These are phyloP conservation scores for Solanum clarkiae DNA, from an alignment of 257 asterid species.

Conservation along the genomic window DNA sequence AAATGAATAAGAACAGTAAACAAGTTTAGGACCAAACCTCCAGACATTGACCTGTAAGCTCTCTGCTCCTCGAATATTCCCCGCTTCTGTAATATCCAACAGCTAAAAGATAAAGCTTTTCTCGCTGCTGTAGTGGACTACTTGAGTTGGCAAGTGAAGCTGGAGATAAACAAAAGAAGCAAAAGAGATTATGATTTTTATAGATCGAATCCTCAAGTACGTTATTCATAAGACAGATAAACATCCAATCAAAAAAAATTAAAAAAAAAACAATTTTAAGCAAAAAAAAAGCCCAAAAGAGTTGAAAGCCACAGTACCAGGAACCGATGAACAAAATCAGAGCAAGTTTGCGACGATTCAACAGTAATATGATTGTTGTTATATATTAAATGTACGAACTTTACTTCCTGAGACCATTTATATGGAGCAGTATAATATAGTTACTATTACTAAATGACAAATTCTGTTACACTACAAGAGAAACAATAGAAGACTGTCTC, in stretches of 20 bases:
- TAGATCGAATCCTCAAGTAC: neutral
- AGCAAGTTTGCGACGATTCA: neutral
- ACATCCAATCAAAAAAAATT: neutral
- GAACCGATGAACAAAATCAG: neutral
- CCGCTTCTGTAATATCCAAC: slow-evolving; percentile 57
- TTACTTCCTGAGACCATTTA: neutral
- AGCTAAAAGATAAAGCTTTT: slow-evolving; percentile 53
- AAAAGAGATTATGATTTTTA: neutral
- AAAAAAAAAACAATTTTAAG: neutral
- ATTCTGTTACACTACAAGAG: neutral
- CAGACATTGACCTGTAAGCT: slow-evolving; percentile 42
- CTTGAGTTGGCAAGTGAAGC: slow-evolving; percentile 37
- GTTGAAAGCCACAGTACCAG: neutral
- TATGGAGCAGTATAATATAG: neutral
- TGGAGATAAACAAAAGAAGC: slow-evolving; percentile 6
- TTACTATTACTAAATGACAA: neutral
- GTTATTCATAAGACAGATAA: neutral
- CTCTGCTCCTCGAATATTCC: slow-evolving; percentile 53
- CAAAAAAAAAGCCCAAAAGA: neutral
- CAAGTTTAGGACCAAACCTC: slow-evolving; percentile 25
- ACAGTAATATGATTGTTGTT: neutral
- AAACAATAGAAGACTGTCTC: neutral
- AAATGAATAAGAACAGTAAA: neutral
- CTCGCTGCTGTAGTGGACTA: slow-evolving; percentile 51
- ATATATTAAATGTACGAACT: neutral